phyloP scores from a whole-genome alignment of 768 basidiomycete genomes.

The Psilocybe subaeruginosa region DNA sequence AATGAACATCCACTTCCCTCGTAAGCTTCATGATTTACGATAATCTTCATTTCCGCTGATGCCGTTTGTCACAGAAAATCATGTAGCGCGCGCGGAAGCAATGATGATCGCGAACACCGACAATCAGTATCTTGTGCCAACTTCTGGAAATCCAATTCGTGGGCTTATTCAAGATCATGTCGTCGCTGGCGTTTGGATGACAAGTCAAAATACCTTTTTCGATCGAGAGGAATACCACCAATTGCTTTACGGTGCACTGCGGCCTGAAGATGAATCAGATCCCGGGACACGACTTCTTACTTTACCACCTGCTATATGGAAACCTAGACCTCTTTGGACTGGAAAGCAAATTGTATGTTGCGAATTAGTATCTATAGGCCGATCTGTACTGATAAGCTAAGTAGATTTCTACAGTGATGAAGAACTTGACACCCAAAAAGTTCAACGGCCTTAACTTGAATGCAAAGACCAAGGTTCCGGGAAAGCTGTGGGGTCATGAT shows the following conservation, averaged over 20 bases:
- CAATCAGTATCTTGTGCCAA: slow-evolving; percentile 98
- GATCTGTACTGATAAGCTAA: background rate
- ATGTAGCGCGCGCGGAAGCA: slow-evolving; percentile 93
- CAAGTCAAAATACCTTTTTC: slow-evolving; percentile 93
- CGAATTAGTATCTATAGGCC: background rate
- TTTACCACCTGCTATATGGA: slow-evolving; percentile 91
- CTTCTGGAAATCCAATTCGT: slow-evolving; percentile 95
- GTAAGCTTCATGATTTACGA: slow-evolving; percentile 45
- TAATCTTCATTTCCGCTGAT: slow-evolving; percentile 5
- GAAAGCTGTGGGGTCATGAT: slow-evolving; percentile 80
- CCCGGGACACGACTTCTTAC: slow-evolving; percentile 70
- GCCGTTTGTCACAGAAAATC: slow-evolving; percentile 66
- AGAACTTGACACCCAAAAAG: slow-evolving; percentile 84
- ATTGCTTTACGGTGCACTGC: slow-evolving; percentile 89
- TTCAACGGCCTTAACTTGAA: slow-evolving; percentile 83
- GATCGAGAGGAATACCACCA: slow-evolving; percentile 96
- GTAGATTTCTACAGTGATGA: slow-evolving; percentile 93
- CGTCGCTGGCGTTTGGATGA: slow-evolving; percentile 99
- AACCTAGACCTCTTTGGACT: slow-evolving; percentile 91
- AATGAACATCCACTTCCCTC: slow-evolving; percentile 99
- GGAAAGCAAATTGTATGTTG: slow-evolving; percentile 91
- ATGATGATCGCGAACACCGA: slow-evolving; percentile 96
- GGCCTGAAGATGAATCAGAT: slow-evolving; percentile 80
- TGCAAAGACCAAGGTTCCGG: slow-evolving; percentile 89
- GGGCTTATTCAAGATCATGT: slow-evolving; percentile 99